Percentiles rank a stretch among this genome's conserved stretches.
Evolutionary conservation across 75 land plant species (phyloP).

Genomic region (Cupressus sempervirens): DNA sequence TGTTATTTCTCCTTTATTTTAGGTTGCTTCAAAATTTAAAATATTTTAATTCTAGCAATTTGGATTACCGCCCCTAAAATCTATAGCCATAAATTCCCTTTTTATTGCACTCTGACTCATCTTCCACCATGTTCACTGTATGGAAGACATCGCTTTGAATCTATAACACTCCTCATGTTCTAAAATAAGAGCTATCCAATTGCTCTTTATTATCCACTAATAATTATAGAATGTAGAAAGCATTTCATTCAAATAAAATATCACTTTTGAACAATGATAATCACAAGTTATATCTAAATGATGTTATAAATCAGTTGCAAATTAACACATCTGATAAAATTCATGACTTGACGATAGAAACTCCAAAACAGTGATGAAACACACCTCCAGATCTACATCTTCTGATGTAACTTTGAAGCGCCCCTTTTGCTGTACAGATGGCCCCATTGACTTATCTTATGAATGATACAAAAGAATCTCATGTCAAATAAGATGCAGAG

Average conservation of each 20-base stretch:
- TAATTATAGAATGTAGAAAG: not conserved
- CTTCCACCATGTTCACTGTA: not conserved
- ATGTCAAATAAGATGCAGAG: not conserved
- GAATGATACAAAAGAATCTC: constrained; percentile 13
- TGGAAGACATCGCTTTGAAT: not conserved
- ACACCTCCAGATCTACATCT: constrained; percentile 63
- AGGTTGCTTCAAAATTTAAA: not conserved
- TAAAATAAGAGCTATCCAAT: not conserved
- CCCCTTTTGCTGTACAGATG: constrained; percentile 84
- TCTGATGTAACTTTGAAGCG: constrained; percentile 98
- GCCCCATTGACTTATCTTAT: constrained; percentile 59
- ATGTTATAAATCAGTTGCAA: not conserved
- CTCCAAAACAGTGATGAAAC: not conserved
- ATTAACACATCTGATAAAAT: not conserved
- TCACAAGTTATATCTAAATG: not conserved
- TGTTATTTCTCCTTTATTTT: not conserved
- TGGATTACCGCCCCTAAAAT: not conserved
- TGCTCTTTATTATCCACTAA: not conserved
- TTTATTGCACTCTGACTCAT: not conserved
- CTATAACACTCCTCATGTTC: not conserved
- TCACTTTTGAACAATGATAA: not conserved
- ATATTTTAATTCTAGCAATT: not conserved
- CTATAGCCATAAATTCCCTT: not conserved
- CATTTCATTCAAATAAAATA: not conserved
- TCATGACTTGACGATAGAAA: not conserved